Percentiles rank a stretch among this genome's conserved stretches.
Evolutionary conservation across 2,329 filamentous ascomycete species (phyloP).

Genomic region (Cordyceps tenuipes): DNA sequence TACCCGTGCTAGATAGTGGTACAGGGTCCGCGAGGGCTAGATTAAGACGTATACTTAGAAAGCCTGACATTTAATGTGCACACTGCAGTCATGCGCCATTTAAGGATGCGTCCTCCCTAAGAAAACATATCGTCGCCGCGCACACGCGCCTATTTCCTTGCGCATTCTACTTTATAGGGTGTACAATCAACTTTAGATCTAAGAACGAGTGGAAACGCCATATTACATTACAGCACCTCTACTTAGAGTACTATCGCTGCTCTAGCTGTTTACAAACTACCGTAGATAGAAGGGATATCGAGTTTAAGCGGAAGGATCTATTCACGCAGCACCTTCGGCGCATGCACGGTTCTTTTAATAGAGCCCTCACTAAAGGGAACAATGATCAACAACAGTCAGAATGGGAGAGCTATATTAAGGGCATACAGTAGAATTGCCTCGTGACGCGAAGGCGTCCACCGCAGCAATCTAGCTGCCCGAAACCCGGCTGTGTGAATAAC

Average conservation of each 20-base stretch:
- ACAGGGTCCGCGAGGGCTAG: slow-evolving; percentile 32
- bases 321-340: slow-evolving; percentile 91
- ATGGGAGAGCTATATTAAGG: slow-evolving; percentile 58
- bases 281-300: slow-evolving; percentile 50
- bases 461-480: slow-evolving; percentile 59
- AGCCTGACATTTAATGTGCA: slow-evolving; percentile 52
- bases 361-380: slow-evolving; percentile 44
- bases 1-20: slow-evolving; percentile 14
- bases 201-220: slow-evolving; percentile 99
- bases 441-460: slow-evolving; percentile 62
- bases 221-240: slow-evolving; percentile 82
- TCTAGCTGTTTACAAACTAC: slow-evolving; percentile 41
- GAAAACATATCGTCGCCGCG: slow-evolving; percentile 59
- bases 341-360: slow-evolving; percentile 70
- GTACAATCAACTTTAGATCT: slow-evolving; percentile 72
- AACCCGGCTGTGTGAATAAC: slow-evolving; percentile 57
- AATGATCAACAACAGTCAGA: slow-evolving; percentile 50
- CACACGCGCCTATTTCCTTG: slow-evolving; percentile 74
- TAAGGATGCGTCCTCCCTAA: slow-evolving; percentile 56
- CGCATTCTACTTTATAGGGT: slow-evolving; percentile 77
- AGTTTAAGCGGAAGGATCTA: slow-evolving; percentile 91
- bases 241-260: slow-evolving; percentile 55
- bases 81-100: slow-evolving; percentile 57
- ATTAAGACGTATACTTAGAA: slow-evolving; percentile 40
- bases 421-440: slow-evolving; percentile 67